These are phyloP conservation scores for Monilinia vaccinii-corymbosi DNA, from an alignment of 2,329 filamentous ascomycete species.

Conservation along the genomic window DNA sequence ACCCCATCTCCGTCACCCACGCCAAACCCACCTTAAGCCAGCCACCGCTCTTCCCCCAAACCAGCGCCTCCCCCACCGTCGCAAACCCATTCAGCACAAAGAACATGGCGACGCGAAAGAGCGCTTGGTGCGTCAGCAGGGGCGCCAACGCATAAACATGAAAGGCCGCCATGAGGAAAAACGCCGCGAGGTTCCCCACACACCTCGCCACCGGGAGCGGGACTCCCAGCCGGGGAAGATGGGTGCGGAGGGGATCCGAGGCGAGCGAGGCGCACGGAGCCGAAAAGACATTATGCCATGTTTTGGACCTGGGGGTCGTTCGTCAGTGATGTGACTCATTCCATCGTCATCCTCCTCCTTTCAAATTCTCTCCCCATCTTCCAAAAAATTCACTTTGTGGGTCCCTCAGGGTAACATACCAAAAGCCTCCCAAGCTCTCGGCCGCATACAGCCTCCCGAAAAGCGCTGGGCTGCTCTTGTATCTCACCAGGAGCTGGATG, in stretches of 20 bases:
- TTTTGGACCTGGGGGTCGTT: constrained; percentile 30
- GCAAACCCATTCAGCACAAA: constrained; percentile 34
- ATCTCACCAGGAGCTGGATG: constrained; percentile 31
- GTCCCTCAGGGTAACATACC: constrained; percentile 22
- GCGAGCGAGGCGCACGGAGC: constrained; percentile 33
- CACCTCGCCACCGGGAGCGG: constrained; percentile 29
- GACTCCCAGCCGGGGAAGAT: constrained; percentile 28
- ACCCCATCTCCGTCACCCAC: constrained; percentile 29
- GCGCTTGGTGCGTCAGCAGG: constrained; percentile 27
- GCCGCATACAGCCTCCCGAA: constrained; percentile 34
- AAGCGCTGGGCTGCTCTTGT: constrained; percentile 31
- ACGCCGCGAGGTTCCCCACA: constrained; percentile 31
- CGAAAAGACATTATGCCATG: constrained; percentile 36
- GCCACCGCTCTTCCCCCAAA: constrained; percentile 31
- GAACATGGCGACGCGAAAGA: constrained; percentile 31
- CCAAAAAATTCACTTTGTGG: no score
- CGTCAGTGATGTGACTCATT: background rate
- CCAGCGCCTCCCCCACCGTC: constrained; percentile 27
- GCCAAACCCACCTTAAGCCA: constrained; percentile 28
- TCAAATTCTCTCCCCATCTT: background rate
- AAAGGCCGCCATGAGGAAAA: constrained; percentile 33
- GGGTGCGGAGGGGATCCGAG: constrained; percentile 31
- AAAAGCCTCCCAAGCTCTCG: constrained; percentile 32
- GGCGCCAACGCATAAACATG: constrained; percentile 33
- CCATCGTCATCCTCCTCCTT: background rate